These are phyloP conservation scores for Coprinopsis marcescibilis DNA, from an alignment of 768 basidiomycete species.

Conservation along the genomic window DNA sequence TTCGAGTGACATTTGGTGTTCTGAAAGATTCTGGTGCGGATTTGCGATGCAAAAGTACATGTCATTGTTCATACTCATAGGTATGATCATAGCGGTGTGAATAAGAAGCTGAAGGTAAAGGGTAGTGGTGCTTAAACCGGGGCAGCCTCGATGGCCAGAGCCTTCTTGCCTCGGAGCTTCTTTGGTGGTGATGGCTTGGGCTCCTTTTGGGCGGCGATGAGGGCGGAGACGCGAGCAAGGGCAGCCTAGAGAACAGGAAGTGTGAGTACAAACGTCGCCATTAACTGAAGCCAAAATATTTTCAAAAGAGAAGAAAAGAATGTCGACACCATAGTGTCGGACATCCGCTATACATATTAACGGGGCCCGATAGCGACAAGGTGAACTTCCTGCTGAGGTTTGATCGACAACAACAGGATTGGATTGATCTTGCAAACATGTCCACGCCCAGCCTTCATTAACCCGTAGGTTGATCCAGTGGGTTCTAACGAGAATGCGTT, in stretches of 20 bases:
- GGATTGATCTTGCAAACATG: conserved; percentile 79
- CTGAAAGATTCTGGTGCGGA: not conserved
- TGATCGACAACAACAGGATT: conserved; percentile 51
- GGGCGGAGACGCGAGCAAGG: conserved; percentile 71
- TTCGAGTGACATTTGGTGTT: not conserved
- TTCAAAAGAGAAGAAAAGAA: conserved; percentile 15
- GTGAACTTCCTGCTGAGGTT: conserved; percentile 51
- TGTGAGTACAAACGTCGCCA: conserved; percentile 24
- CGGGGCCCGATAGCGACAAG: conserved; percentile 79
- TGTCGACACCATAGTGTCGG: conserved; percentile 77
- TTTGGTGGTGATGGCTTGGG: conserved; percentile 61
- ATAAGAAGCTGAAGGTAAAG: conserved; percentile 17
- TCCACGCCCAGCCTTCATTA: conserved; percentile 88
- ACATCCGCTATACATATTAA: conserved; percentile 51
- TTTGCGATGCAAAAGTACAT: conserved; percentile 10
- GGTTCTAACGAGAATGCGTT: conserved; percentile 90
- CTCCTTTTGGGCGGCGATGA: conserved; percentile 63
- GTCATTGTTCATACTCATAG: conserved; percentile 19
- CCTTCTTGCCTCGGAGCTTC: conserved; percentile 73
- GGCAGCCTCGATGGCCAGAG: conserved; percentile 24
- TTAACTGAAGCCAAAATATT: conserved; percentile 3
- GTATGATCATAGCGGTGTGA: conserved; percentile 24
- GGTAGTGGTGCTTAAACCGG: conserved; percentile 16
- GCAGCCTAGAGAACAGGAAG: conserved; percentile 44
- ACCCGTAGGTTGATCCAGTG: conserved; percentile 60